These are phyloP conservation scores for Cerrena zonata DNA, from an alignment of 1,284 basidiomycete species.

Conservation along the genomic window DNA sequence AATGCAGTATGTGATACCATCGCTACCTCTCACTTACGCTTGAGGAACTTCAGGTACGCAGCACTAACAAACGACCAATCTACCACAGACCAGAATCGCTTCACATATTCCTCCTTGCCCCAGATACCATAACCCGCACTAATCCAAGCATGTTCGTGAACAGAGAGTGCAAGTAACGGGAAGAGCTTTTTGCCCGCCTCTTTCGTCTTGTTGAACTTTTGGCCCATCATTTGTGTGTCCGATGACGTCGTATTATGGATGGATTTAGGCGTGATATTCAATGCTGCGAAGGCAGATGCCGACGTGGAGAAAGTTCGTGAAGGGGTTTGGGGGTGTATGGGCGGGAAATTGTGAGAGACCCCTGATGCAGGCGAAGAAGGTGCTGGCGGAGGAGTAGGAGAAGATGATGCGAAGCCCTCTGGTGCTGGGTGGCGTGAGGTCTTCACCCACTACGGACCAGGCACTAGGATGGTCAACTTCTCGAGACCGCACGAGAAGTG, in stretches of 20 bases:
- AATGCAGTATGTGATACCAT: not conserved
- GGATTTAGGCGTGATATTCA: not conserved
- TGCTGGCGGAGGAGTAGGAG: conserved; percentile 2
- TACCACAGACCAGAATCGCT: conserved; percentile 83
- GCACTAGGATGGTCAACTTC: not conserved
- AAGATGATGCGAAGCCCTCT: conserved; percentile 5
- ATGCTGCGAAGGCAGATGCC: not conserved
- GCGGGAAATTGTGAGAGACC: conserved; percentile 17
- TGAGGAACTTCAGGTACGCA: conserved; percentile 19
- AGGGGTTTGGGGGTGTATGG: conserved; percentile 23
- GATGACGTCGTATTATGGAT: not conserved
- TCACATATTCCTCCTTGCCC: conserved; percentile 88
- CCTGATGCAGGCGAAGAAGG: conserved; percentile 32
- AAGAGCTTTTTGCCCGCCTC: conserved; percentile 53
- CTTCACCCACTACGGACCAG: not conserved
- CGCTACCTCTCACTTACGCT: not conserved
- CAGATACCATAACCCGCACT: conserved; percentile 85
- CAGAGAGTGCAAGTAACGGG: conserved; percentile 80
- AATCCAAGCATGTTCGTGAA: conserved; percentile 91
- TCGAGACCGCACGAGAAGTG: conserved; percentile 70
- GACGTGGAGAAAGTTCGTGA: conserved; percentile 20
- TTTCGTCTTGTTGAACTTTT: not conserved
- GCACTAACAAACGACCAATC: conserved; percentile 74
- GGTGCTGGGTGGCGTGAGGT: conserved; percentile 3
- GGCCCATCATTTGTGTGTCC: not conserved